Evolutionary conservation across 129 eudicot genomes (phyloP), one percentile per base, ranked within the genome.

Genomic region (Chrysanthemum seticuspe): DNA sequence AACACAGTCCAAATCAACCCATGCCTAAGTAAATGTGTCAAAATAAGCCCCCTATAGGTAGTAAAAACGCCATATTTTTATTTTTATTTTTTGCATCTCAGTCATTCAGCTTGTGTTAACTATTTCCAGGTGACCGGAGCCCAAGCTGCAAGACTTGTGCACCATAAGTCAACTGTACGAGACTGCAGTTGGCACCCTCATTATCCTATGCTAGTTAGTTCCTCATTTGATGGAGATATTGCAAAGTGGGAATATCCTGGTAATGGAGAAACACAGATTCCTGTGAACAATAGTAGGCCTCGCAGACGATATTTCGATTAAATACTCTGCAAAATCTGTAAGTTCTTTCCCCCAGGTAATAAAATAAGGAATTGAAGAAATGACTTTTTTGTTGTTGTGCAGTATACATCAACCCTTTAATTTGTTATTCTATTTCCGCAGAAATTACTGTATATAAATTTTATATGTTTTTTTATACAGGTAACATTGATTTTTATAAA

Each of bases 171-270:
- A 25, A 88, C 99, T 0, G 91, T 94, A 15, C 80, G 99, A 67
- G 99, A 90, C 57, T 94, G 99, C 57, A 88, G 87, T 70, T 94
- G 99, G 97, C 99, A 94, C 72, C 97, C 99, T 11, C 44, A 62
- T 27, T 90, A 90, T 65, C 99, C 99, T 5, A 83, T 82, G 85
- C 87, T 94, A 7, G 89, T 90, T 21, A 94, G 99, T 75, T 94
- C 99, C 3, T 88, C 97, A 31, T 94, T 93, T 86, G 99, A 88
- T 52, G 97, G 97, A 25, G 86, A 81, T 57, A 59, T 94, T 13
- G 89, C 86, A 73, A 94, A 87, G 74, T 90, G 99, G 91, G 98
- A 94, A 52, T 84, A 83, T 67, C 87, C 86, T 10, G 92, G 87
- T 29, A 81, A 48, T 25, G 89, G 75, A 49, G 86, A 87, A 34